Base-by-base conservation (phyloP, 441 rosid species). In the Corymbia calophylla region DNA sequence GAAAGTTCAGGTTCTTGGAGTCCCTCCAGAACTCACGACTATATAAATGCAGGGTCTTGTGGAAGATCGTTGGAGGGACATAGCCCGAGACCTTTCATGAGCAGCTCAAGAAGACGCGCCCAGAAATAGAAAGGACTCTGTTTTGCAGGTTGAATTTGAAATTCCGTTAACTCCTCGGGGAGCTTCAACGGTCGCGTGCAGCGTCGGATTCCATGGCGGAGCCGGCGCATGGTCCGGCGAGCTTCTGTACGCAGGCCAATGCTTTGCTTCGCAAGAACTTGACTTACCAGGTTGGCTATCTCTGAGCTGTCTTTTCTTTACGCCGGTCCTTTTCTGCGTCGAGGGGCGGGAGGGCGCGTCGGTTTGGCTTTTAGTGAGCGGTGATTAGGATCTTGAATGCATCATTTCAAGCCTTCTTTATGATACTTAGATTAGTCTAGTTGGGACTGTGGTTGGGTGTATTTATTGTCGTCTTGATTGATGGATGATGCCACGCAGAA, bases 251-350 rank as follows among this genome's bases (percentile, higher is more conserved):
- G 87, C 99, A 95, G 90, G 95, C 98, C 84, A 94, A 95, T 89
- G 99, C 99, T 90, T 92, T 97, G 91, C 95, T 96, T 77, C 91
- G 98, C 35, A 97, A 97, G 93, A 97, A 96, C 94, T 91, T 96
- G 94, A 97, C 96, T 56, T 97, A 92, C 90, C 99, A 97, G 98
- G 99, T 97, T 51, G 44, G 44, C 73, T 87, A 27, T 86, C 47
- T 88, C 55, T 62, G 25, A 56, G 29, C 81, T 25, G 14, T 68
- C 16, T 8, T 64, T 54, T 87, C 25, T 18, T 15, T 64, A 23
- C 58, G 27, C 54, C 53, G 47, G 58, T 62, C 13, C 23, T 47
- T 49, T 25, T 64, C 44, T 13, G 44, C 10, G 21, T 19, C 53
- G 49, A 23, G 29, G 18, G 5, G 53, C 55, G 16, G 23, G 25